These are phyloP conservation scores for Trichophyton verrucosum DNA, from an alignment of 2,329 filamentous ascomycete species.

Conservation along the genomic window DNA sequence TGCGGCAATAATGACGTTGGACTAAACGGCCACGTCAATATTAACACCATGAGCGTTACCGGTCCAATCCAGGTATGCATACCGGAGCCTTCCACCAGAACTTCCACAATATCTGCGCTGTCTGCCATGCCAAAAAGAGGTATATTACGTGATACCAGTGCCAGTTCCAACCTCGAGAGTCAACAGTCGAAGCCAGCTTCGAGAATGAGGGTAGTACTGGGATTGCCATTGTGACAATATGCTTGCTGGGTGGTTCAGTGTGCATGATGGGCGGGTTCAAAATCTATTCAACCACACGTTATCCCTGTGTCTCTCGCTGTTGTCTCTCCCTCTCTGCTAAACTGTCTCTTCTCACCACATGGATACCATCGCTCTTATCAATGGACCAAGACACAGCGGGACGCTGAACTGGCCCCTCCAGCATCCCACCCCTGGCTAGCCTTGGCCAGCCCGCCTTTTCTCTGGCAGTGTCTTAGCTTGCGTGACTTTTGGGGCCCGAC, in stretches of 20 bases:
- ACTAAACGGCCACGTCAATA: neutral
- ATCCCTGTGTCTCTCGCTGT: neutral
- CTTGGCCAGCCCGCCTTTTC: neutral
- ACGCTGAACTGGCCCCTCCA: neutral
- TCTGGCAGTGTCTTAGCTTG: neutral
- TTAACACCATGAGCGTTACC: neutral
- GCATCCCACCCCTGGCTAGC: neutral
- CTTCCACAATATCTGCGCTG: neutral
- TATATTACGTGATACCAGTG: neutral
- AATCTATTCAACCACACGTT: neutral
- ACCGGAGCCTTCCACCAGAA: neutral
- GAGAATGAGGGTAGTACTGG: neutral
- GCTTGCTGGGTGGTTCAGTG: neutral
- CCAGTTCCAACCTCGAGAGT: neutral
- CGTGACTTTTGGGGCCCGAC: neutral
- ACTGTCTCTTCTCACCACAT: neutral
- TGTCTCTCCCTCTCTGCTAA: neutral
- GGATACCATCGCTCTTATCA: neutral
- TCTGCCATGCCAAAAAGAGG: neutral
- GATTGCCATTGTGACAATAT: neutral
- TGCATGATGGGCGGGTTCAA: neutral
- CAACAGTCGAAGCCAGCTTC: neutral
- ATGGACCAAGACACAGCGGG: neutral
- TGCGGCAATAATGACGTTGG: neutral
- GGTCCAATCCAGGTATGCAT: neutral